Percentiles rank a stretch among this genome's conserved stretches.
Evolutionary conservation across 306 rosid species (phyloP).

Genomic region (Lathyrus sativus): DNA sequence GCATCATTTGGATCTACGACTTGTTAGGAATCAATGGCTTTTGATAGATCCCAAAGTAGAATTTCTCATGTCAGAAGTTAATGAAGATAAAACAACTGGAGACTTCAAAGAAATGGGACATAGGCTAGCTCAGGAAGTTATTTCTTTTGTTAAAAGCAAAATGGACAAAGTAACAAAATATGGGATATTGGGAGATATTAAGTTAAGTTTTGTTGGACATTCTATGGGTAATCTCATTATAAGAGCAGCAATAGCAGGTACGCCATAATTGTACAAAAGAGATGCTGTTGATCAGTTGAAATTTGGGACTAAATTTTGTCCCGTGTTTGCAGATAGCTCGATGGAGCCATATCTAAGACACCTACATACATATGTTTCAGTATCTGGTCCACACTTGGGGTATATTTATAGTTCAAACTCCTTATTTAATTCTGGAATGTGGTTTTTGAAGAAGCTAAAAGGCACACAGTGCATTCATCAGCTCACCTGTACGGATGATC

Average conservation of each 20-base stretch:
- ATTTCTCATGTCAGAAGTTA: conserved; percentile 87
- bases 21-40: conserved; percentile 92
- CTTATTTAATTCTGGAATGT: conserved; percentile 87
- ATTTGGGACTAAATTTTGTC: conserved; percentile 40
- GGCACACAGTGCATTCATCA: conserved; percentile 92
- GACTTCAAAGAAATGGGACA: conserved; percentile 96
- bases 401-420: conserved; percentile 96
- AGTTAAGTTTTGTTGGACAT: conserved; percentile 93
- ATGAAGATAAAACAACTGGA: conserved; percentile 89
- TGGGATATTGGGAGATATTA: conserved; percentile 66
- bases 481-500: conserved; percentile 89
- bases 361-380: conserved; percentile 78
- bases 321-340: conserved; percentile 65
- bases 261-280: conserved; percentile 27
- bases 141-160: conserved; percentile 70
- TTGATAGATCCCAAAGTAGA: conserved; percentile 81
- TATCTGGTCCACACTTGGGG: conserved; percentile 98
- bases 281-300: conserved; percentile 28
- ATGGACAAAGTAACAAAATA: conserved; percentile 74
- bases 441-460: conserved; percentile 91
- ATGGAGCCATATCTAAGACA: conserved; percentile 79
- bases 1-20: conserved; percentile 91
- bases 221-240: conserved; percentile 93
- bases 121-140: conserved; percentile 84
- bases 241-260: conserved; percentile 91